phyloP scores from a whole-genome alignment of 2,329 filamentous ascomycete genomes.

The Penicillium sp. region DNA sequence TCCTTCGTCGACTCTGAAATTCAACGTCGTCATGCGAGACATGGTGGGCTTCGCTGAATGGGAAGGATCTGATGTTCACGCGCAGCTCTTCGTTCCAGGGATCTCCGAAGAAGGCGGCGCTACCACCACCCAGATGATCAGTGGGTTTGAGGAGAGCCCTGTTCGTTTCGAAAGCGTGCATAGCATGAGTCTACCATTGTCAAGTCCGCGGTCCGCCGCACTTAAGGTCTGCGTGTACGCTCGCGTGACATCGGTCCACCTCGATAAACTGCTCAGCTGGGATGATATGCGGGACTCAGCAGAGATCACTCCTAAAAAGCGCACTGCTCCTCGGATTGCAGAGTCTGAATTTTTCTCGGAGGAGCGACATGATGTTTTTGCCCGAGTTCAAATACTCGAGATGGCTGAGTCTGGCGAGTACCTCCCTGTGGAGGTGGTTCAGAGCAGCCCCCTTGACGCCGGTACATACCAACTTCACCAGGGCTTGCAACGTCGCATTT shows the following conservation, averaged over 20 bases:
- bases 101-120: conserved; percentile 87
- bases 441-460: conserved; percentile 78
- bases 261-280: conserved; percentile 97
- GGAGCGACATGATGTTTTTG: conserved; percentile 91
- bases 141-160: conserved; percentile 87
- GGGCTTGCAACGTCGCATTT: conserved; percentile 84
- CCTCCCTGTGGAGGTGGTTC: conserved; percentile 86
- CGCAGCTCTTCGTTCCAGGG: conserved; percentile 92
- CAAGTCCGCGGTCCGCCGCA: conserved; percentile 71
- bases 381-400: conserved; percentile 84
- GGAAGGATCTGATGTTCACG: conserved; percentile 93
- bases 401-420: conserved; percentile 91
- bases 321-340: conserved; percentile 69
- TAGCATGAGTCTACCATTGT: conserved; percentile 90
- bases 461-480: conserved; percentile 95
- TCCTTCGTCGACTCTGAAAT: conserved; percentile 89
- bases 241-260: conserved; percentile 85
- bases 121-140: conserved; percentile 93
- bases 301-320: conserved; percentile 58
- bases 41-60: conserved; percentile 92
- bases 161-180: conserved; percentile 97
- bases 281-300: conserved; percentile 90
- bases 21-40: conserved; percentile 98
- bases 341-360: conserved; percentile 93
- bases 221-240: conserved; percentile 90